Evolutionary conservation across 805 yeast species (phyloP).

Genomic region (Yarrowia osloensis): DNA sequence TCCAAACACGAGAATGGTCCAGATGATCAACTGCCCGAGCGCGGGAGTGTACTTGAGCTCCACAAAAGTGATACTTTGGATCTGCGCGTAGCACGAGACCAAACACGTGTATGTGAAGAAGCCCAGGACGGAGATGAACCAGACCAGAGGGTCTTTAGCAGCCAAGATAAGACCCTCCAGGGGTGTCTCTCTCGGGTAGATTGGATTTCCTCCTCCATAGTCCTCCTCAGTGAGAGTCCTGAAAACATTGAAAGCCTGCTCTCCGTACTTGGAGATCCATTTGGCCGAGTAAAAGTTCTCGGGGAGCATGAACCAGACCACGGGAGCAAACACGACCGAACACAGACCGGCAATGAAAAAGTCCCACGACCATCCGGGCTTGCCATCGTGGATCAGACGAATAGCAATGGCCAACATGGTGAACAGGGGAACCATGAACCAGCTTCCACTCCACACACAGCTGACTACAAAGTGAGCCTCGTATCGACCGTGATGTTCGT

Average conservation of each 20-base stretch:
- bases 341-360: background rate
- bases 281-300: background rate
- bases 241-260: background rate
- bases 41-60: background rate
- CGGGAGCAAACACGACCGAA: background rate
- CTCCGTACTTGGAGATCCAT: background rate
- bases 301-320: background rate
- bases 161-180: background rate
- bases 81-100: background rate
- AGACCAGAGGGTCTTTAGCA: background rate
- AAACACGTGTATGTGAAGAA: background rate
- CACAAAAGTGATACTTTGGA: background rate
- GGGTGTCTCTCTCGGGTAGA: background rate
- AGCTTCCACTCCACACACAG: background rate
- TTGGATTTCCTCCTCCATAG: background rate
- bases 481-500: background rate
- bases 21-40: background rate
- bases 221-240: background rate
- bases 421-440: background rate
- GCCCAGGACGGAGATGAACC: background rate
- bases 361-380: background rate
- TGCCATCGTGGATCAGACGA: background rate
- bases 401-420: background rate
- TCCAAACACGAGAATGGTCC: background rate
- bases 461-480: background rate